Base-by-base conservation (phyloP, 495 filamentous ascomycete species). In the Filosporella fistucella region DNA sequence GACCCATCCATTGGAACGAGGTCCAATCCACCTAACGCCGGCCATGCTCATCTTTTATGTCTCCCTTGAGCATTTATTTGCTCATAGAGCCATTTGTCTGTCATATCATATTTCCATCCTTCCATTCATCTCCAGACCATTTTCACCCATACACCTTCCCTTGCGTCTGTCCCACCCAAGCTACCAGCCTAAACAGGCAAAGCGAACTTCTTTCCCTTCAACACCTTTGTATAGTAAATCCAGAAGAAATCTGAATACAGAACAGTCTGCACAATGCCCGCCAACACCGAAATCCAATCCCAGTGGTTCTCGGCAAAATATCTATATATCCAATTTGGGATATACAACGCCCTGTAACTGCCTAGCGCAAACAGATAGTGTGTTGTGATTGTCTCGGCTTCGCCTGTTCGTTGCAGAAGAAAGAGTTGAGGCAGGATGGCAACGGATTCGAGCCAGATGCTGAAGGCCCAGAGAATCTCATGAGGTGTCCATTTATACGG, bases 161-260 rank as follows among this genome's bases (percentile, higher is more conserved):
- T 45, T 17, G 20, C 9, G 17, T 41, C 11, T 20, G 23, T 35
- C 25, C 22, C 30, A 17, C n/a, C 20, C n/a, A 30, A 12, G 22
- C 14, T 20, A 24, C 18, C 0, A 16, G 17, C 37, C 30, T 76
- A 93, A 53, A 91, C 88, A 13, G 88, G 88, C 42, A 93, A 69
- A 64, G 88, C 87, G 62, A 93, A 93, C 67, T 86, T 90, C 75
- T 88, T 86, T 42, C 88, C 88, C 68, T 90, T 88, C 73, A 91
- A 69, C 30, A 93, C 82, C 69, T 94, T 95, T 34, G 84, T 95
- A 65, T 95, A 98, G 68, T 98, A 98, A 52, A 98, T 95, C 75
- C 88, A 98, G 75, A 98, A 98, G 72, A 98, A 98, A 69, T 98
- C 93, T 43, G 88, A 95, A 68, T 98, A 98, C 42, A 97, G 74